Evolutionary conservation across 1,284 basidiomycete genomes (phyloP).

Genomic region (Anthracocystis walkeri): DNA sequence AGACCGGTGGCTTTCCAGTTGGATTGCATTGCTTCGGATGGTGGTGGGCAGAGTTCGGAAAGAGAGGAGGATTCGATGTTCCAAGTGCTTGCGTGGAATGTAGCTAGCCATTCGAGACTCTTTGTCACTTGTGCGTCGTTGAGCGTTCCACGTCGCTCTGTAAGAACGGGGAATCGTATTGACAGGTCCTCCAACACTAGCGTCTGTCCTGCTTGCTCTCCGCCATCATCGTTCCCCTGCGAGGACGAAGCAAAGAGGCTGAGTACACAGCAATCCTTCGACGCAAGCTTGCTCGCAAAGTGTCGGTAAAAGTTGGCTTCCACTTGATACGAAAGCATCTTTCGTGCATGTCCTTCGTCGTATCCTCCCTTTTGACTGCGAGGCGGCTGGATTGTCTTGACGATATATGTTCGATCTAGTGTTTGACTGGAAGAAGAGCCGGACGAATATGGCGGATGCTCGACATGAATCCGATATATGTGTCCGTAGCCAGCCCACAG

Average conservation of each 20-base stretch:
- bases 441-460: neutral
- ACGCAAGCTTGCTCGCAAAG: neutral
- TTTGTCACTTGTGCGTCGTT: constrained; percentile 19
- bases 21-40: constrained; percentile 1
- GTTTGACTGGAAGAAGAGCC: neutral
- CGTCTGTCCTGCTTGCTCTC: constrained; percentile 5
- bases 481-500: constrained; percentile 54
- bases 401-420: constrained; percentile 19
- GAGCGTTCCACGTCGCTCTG: constrained; percentile 33
- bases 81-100: constrained; percentile 38
- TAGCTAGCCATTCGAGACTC: constrained; percentile 39
- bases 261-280: constrained; percentile 12
- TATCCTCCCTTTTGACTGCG: neutral
- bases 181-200: constrained; percentile 30
- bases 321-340: constrained; percentile 47
- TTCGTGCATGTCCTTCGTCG: constrained; percentile 49
- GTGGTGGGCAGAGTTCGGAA: constrained; percentile 18
- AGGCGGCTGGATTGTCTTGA: constrained; percentile 40
- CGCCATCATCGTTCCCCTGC: neutral
- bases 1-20: constrained; percentile 28
- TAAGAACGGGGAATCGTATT: constrained; percentile 16
- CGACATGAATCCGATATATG: constrained; percentile 35
- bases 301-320: constrained; percentile 53
- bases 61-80: constrained; percentile 8
- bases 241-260: constrained; percentile 11